Evolutionary conservation across 352 stramenopile genomes (phyloP).

Genomic region (Aphanomyces stellatus): DNA sequence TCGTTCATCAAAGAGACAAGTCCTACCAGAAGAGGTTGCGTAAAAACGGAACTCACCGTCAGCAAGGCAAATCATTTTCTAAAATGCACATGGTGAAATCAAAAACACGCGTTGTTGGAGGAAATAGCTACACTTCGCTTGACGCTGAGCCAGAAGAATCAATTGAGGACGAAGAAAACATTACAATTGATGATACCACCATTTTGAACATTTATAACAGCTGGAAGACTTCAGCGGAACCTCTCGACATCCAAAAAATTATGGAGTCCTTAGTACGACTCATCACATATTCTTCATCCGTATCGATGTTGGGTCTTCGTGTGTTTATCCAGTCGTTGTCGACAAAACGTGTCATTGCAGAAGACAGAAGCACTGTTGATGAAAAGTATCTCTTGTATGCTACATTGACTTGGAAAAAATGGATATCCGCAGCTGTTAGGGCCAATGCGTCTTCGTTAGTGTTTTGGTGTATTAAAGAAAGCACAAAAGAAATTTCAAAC

Average conservation of each 20-base stretch:
- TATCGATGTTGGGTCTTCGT: not conserved
- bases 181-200: not conserved
- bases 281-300: not conserved
- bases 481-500: not conserved
- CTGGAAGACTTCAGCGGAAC: not conserved
- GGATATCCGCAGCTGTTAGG: slow-evolving; percentile 4
- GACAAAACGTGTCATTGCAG: slow-evolving; percentile 2
- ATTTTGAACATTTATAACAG: not conserved
- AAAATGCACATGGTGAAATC: not conserved
- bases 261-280: slow-evolving; percentile 9
- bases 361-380: not conserved
- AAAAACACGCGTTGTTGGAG: not conserved
- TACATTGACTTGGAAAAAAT: not conserved
- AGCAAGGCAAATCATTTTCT: not conserved
- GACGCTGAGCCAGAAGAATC: not conserved
- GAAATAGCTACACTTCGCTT: not conserved
- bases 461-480: slow-evolving; percentile 1
- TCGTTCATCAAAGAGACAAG: not conserved
- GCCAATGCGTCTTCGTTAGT: slow-evolving; percentile 2
- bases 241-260: not conserved
- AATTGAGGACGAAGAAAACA: not conserved
- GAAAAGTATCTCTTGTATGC: slow-evolving; percentile 6
- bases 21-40: not conserved
- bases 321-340: slow-evolving; percentile 11
- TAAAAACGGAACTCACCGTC: too few relatives aligned